Evolutionary conservation across 495 filamentous ascomycete genomes (phyloP).

Genomic region (Usnea hakonensis): DNA sequence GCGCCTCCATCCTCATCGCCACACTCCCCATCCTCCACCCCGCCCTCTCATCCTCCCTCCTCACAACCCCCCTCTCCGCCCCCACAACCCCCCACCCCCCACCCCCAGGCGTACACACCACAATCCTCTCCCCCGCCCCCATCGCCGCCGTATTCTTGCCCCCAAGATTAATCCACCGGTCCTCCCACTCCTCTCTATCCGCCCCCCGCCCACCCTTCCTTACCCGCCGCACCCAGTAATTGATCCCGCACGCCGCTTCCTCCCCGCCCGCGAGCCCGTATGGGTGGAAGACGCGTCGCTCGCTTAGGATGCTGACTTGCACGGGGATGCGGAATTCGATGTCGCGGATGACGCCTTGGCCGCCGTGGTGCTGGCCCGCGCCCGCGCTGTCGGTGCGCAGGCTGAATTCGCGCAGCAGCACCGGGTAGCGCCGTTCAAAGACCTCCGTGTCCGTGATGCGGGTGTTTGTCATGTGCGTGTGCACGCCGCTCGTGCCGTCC

Average conservation of each 20-base stretch:
- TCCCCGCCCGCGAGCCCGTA: slow-evolving; percentile 88
- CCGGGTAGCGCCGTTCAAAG: slow-evolving; percentile 91
- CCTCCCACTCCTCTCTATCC: slow-evolving; percentile 43
- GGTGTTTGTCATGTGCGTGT: slow-evolving; percentile 99
- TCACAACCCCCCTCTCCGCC: slow-evolving; percentile 18
- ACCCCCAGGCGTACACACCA: slow-evolving; percentile 53
- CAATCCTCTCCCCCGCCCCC: slow-evolving; percentile 77
- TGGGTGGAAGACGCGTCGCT: slow-evolving; percentile 77
- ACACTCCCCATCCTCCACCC: slow-evolving; percentile 26
- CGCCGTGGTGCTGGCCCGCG: slow-evolving; percentile 66
- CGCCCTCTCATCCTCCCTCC: slow-evolving; percentile 18
- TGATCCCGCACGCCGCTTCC: slow-evolving; percentile 69
- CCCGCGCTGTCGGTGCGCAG: slow-evolving; percentile 67
- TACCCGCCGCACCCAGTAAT: slow-evolving; percentile 75
- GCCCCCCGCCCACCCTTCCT: slow-evolving; percentile 26
- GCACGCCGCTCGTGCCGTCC: slow-evolving; percentile 84
- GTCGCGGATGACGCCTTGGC: slow-evolving; percentile 85
- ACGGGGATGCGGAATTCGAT: slow-evolving; percentile 90
- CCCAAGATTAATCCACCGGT: slow-evolving; percentile 72
- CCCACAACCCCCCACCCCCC: slow-evolving; percentile 41
- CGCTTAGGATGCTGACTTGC: slow-evolving; percentile 81
- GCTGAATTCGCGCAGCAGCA: slow-evolving; percentile 75
- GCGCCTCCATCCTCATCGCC: slow-evolving; percentile 23
- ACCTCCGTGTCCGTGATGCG: slow-evolving; percentile 93
- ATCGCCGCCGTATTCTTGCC: slow-evolving; percentile 91